Evolutionary conservation across 768 basidiomycete genomes (phyloP).

Genomic region (Chalciporus chontae): DNA sequence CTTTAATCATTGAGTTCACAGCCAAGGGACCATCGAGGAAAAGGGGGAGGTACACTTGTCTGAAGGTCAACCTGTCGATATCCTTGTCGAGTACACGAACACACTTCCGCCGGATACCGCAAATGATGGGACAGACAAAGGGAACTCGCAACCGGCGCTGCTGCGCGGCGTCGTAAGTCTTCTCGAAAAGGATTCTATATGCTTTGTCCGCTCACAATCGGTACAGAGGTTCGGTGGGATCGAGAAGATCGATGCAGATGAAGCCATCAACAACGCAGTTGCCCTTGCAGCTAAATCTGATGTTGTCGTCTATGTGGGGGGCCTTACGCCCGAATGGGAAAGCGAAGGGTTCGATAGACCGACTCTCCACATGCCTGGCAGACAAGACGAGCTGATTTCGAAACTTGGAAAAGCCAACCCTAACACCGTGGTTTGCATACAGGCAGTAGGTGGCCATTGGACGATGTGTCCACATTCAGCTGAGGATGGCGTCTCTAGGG

Average conservation of each 20-base stretch:
- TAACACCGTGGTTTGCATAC: slow-evolving; percentile 56
- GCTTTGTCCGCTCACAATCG: no score
- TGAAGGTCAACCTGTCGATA: slow-evolving; percentile 45
- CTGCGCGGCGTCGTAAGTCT: slow-evolving; percentile 59
- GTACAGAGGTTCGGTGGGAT: slow-evolving; percentile 64
- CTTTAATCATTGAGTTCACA: no score
- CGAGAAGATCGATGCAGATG: slow-evolving; percentile 55
- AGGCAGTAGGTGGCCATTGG: slow-evolving; percentile 45
- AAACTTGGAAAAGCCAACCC: slow-evolving; percentile 52
- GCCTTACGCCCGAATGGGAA: slow-evolving; percentile 71
- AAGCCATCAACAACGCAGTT: slow-evolving; percentile 55
- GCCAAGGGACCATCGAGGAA: slow-evolving; percentile 65
- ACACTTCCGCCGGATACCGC: slow-evolving; percentile 44
- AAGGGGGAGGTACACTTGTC: slow-evolving; percentile 46
- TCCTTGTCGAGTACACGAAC: slow-evolving; percentile 67
- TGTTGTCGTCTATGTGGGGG: slow-evolving; percentile 55
- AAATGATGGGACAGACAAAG: slow-evolving; percentile 21
- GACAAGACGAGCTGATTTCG: slow-evolving; percentile 55
- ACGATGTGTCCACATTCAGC: not conserved
- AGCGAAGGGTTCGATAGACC: slow-evolving; percentile 72
- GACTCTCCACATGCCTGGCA: slow-evolving; percentile 54
- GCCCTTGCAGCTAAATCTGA: slow-evolving; percentile 50
- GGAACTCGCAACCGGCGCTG: slow-evolving; percentile 57
- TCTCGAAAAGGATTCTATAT: no score
- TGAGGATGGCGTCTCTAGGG: slow-evolving; percentile 37